Conservation (phyloP, 2,329 filamentous ascomycete species). For the Exophiala calicioides region DNA sequence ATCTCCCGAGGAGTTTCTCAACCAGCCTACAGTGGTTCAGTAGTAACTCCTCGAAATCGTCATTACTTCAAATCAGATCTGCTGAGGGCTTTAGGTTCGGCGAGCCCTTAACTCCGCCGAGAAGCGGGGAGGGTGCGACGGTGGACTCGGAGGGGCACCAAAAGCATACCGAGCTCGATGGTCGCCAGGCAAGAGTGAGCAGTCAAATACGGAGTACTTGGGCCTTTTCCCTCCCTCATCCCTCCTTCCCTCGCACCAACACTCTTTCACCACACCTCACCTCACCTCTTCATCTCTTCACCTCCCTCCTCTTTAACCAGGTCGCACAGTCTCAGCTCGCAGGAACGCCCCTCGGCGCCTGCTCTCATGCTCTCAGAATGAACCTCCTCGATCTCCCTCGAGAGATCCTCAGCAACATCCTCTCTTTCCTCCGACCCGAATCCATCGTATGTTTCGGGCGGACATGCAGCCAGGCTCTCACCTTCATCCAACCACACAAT, state of each 20-base stretch:
- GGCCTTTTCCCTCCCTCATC: no score
- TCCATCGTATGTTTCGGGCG: conserved; percentile 21
- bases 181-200: no score
- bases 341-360: not conserved
- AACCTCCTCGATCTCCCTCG: conserved; percentile 23
- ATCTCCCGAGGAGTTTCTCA: no score
- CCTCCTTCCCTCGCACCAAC: not conserved
- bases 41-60: no score
- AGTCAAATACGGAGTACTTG: no score
- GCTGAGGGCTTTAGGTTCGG: no score
- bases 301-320: not conserved
- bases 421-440: conserved; percentile 19
- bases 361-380: conserved; percentile 12
- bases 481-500: conserved; percentile 21
- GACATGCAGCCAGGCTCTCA: conserved; percentile 23
- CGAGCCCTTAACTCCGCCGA: no score
- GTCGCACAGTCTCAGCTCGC: not conserved
- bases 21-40: no score
- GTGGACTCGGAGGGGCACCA: no score
- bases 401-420: conserved; percentile 27
- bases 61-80: no score
- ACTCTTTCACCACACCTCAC: not conserved
- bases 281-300: not conserved
- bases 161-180: no score
- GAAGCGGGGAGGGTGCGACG: no score